Evolutionary conservation across 164 flowering plant species (phyloP), one percentile per base, ranked within the genome.

Genomic region (Stephania cephalantha): DNA sequence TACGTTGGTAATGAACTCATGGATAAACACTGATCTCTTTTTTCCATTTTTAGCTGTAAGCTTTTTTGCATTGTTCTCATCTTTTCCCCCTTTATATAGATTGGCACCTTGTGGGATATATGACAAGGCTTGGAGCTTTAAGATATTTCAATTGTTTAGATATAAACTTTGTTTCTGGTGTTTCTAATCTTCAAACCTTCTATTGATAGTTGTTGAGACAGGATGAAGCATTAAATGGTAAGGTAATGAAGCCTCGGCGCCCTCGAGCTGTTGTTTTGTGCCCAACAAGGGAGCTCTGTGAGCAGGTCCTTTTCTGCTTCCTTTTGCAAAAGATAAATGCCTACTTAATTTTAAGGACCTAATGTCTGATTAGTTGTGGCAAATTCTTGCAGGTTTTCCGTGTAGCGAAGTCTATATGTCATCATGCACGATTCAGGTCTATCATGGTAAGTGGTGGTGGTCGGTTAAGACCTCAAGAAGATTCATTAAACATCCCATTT

Each of bases 381-480:
- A 44, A 20, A 42, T n/a, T 66, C 68, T 79, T 80, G 15, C 77
- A 93, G 98, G 98, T 95, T 15, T 95, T 92, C 79, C 94, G 92
- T 63, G 99, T 95, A 71, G 83, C 99, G 17, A 95, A 95, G 76
- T 88, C 97, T 42, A 81, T 95, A 12, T 88, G 99, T 74, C 99
- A 93, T 81, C 99, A 95, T 87, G 99, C 97, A 25, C 80, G 95
- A 64, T 95, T 95, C 78, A 85, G 99, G 77, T 87, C 89, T 72
- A 91, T 90, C 17, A 92, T 95, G 98, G 90, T 95, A 35, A 91
- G 97, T 89, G 99, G 99, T 74, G 99, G 98, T 74, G 88, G 92
- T 31, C 92, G 97, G 69, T 45, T 92, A 77, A 87, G 90, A 78
- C 98, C 97, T n/a, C 98, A 93, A 77, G 98, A 92, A 73, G 98